Evolutionary conservation across 179 eudicot species (phyloP).

Genomic region (Beta corolliflora): DNA sequence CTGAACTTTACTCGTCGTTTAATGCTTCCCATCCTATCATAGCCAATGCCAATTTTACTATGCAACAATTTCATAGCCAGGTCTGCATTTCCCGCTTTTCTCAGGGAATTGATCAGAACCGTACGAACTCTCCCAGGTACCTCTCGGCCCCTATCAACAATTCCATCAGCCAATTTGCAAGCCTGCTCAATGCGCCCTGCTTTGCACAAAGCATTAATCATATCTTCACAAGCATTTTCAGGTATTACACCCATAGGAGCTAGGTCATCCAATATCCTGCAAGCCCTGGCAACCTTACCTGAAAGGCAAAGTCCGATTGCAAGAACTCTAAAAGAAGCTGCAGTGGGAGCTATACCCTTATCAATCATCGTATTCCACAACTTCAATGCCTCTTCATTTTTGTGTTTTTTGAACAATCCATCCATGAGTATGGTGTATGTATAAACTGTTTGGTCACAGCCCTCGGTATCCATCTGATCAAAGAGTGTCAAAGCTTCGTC

Average conservation of each 20-base stretch:
- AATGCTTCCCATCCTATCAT: constrained; percentile 81
- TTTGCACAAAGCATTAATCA: constrained; percentile 83
- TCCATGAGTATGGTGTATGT: constrained; percentile 80
- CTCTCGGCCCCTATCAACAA: constrained; percentile 90
- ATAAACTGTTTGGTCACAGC: constrained; percentile 89
- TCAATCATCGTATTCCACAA: constrained; percentile 92
- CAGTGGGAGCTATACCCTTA: constrained; percentile 82
- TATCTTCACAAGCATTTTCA: constrained; percentile 84
- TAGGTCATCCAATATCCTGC: constrained; percentile 82
- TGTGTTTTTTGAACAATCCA: constrained; percentile 66
- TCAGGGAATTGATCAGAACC: constrained; percentile 75
- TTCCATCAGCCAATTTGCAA: constrained; percentile 92
- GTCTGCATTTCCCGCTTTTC: constrained; percentile 82
- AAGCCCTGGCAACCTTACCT: constrained; percentile 89
- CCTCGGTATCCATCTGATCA: constrained; percentile 76
- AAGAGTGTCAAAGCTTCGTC: constrained; percentile 69
- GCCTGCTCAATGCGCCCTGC: constrained; percentile 85
- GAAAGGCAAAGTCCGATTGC: constrained; percentile 87
- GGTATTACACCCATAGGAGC: constrained; percentile 94
- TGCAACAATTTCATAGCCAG: constrained; percentile 92
- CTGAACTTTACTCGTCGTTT: constrained; percentile 82
- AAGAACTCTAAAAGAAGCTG: constrained; percentile 85
- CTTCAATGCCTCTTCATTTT: constrained; percentile 85
- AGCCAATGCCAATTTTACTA: constrained; percentile 96
- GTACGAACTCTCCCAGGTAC: constrained; percentile 92